Evolutionary conservation across 495 filamentous ascomycete species (phyloP), one percentile per base, ranked within the genome.

Genomic region (Penicillium bovifimosum): DNA sequence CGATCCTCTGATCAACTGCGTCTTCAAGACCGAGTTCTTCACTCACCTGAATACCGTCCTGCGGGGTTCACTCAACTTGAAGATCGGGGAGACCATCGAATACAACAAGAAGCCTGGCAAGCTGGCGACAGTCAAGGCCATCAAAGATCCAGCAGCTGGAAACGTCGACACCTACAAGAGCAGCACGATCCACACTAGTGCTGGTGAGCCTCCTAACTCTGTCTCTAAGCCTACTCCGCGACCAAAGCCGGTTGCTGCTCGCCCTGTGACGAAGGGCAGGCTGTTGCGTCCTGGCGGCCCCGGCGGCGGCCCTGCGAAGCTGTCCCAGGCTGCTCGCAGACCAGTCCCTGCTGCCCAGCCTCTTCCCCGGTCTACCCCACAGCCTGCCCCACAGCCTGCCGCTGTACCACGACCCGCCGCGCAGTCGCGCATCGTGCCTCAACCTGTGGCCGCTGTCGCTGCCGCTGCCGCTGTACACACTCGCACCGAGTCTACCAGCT

Each of bases 31-130:
- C 0, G 95, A 99, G 61, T 86, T 99, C 59, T 93, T 96, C 64
- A 96, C 91, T 7, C 91, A 96, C 42, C 81, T 98, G 60, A 80
- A 81, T 64, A 79, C 76, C 36, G 81, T 76, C 33, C 83, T 90
- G 66, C 88, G 86, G 0, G 91, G 86, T 9, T 81, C 86, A 8
- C 76, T 93, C 61, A 87, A 87, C 63, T 66, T 98, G 50, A 89
- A 87, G 74, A 88, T 98, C 52, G 81, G 74, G 13, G 84, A 91
- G 13, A 60, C 76, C 1, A 91, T 99, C 63, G 90, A 96, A 64
- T 99, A 93, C 68, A 90, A 91, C 62, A 99, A 97, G 80, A 99
- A 99, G 73, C 95, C 95, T 3, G 90, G 90, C 31, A 99, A 99
- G 75, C 78, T 87, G 61, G 83, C 89, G 38, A 60, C 79, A 2